Base-by-base conservation (phyloP, 768 basidiomycete genomes). In the Lactifluus rugatus region DNA sequence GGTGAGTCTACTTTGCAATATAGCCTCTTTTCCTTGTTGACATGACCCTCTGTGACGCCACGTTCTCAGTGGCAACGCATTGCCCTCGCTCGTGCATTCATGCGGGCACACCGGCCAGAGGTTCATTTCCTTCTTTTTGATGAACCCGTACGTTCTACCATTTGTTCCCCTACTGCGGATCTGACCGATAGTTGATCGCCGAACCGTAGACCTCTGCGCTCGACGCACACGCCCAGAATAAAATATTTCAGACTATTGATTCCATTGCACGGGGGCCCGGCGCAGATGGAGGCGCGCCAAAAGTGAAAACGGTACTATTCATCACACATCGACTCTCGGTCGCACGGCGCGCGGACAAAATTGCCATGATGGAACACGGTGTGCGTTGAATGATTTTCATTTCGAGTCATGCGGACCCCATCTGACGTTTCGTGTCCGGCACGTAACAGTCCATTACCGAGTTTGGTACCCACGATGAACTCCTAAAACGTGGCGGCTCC, bases 281-380 rank as follows among this genome's bases (percentile, higher is more conserved):
- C 48, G 85, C 83, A 9, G 49, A 50, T 41, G 44, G 23, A 5
- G 36, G 19, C 2, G 53, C 54, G 31, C 75, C 78, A 66, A 74
- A 75, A 65, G 76, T 72, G 19, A 89, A 89, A 72, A 87, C 85
- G 3, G 82, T 89, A 62, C 79, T 92, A 36, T 90, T 86, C 71
- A 87, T 91, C 66, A 91, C 89, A 6, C 89, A 92, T 72, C 80
- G 87, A 60, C 78, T 92, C 58, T 82, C 85, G 25, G 87, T 85
- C 46, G 88, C 89, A 19, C 83, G 87, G 3, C 81, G 86, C 44
- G 89, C 89, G 61, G 87, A 92, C 73, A 89, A 89, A 71, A 81
- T 90, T 62, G 88, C 86, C 44, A 86, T 89, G 83, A 88, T 90
- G 85, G 84, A 89, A 65, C 78, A 79, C 65, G 88, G 88, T 56